Base-by-base conservation (phyloP, 306 rosid species). In the Lathyrus sativus region DNA sequence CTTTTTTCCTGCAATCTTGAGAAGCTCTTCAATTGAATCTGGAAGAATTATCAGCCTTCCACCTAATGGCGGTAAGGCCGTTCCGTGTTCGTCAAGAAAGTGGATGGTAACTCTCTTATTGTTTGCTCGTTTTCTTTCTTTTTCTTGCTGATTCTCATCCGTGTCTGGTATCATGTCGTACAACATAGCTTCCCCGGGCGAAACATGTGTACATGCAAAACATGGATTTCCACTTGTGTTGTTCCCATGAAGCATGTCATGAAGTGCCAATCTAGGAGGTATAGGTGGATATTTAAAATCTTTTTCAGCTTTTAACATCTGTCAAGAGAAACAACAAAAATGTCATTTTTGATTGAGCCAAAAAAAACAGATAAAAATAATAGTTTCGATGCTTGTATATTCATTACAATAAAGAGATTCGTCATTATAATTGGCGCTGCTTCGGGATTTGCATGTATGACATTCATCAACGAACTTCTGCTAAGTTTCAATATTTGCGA, bases 11-110 rank as follows among this genome's bases (percentile, higher is more conserved):
- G 85, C 89, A 38, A 88, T 76, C 61, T 41, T 70, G 79, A 85
- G 72, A 60, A 91, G 83, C 81, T 88, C 87, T 73, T 91, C 85
- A 9, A 91, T 57, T 0, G 97, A 85, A 78, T 79, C 78, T 15
- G 97, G 97, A 65, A 91, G 74, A 59, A 71, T 81, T 45, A 91
- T 86, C 70, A 91, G 78, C 81, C 85, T 91, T 0, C 87, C 89
- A 18, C 18, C 64, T n/a, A 76, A 80, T 58, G 55, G 84, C 48
- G 58, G 63, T 42, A 72, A 35, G 19, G 15, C 45, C 17, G 51
- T 74, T 64, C 28, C 62, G 22, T 74, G 18, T 69, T 70, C 72
- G 64, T 69, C 66, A 41, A 73, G 65, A 74, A 80, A 55, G 74
- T 88, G 85, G 68, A 91, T 79, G 0, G 81, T 82, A 58, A 88